Conservation (phyloP, 164 flowering plant species). For the Cinnamomum chago region DNA sequence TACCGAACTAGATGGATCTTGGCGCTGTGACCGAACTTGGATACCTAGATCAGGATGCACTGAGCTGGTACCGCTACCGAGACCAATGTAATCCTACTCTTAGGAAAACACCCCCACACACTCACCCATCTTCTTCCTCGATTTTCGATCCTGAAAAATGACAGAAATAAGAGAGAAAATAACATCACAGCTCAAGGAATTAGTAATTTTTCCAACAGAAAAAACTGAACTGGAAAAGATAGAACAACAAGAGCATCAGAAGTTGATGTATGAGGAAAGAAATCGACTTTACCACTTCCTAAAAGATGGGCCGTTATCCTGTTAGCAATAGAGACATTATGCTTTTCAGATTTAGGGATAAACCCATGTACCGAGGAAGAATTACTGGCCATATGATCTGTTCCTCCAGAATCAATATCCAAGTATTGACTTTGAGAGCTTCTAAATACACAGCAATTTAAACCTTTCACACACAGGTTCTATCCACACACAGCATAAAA, state of each 20-base stretch:
- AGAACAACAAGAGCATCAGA: conserved; percentile 1
- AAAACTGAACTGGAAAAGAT: neutral
- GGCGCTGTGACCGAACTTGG: too few species aligned
- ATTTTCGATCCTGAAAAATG: too few species aligned
- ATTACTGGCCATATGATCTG: conserved; percentile 8
- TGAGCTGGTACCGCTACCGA: too few species aligned
- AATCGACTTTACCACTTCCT: conserved; percentile 3
- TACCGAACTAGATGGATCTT: too few species aligned
- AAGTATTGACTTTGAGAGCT: too few species aligned
- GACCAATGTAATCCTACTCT: too few species aligned
- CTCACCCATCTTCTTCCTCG: too few species aligned
- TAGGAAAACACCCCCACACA: too few species aligned
- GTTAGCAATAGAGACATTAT: neutral
- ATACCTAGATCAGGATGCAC: too few species aligned
- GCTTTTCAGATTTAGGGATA: neutral
- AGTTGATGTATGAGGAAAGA: neutral
- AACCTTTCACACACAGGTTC: too few species aligned
- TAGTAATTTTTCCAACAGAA: neutral
- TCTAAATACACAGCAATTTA: too few species aligned
- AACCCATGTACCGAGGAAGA: neutral
- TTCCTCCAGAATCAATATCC: conserved; percentile 14
- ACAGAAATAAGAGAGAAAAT: neutral
- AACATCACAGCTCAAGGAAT: conserved; percentile 8
- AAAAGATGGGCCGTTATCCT: neutral
- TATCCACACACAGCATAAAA: too few species aligned